Percentiles rank a stretch among this genome's conserved stretches.
These are phyloP conservation scores for Picea sitchensis DNA, from an alignment of 75 land plant genomes.

Conservation along the genomic window DNA sequence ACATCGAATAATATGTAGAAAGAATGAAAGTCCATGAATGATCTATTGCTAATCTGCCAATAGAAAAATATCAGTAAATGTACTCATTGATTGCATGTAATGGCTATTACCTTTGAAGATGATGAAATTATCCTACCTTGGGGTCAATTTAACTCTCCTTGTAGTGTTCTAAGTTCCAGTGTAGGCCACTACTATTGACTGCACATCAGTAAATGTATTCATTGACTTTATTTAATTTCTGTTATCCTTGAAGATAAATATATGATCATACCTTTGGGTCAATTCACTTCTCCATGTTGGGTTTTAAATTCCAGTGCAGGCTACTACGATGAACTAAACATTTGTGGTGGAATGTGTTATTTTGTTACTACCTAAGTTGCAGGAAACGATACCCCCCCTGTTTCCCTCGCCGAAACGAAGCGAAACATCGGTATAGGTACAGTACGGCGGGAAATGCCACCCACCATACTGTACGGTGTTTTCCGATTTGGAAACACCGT, in stretches of 20 bases:
- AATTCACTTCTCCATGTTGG: background rate
- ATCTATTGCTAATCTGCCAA: no score
- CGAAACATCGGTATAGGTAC: no score
- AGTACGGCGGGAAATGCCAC: no score
- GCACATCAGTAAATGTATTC: background rate
- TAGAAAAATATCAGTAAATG: no score
- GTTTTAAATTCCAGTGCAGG: background rate
- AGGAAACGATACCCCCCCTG: no score
- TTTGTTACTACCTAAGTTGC: background rate
- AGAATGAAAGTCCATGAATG: no score
- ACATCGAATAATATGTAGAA: background rate
- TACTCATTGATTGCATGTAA: no score
- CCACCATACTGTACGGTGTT: no score
- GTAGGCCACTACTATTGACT: no score
- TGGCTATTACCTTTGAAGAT: background rate
- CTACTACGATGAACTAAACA: background rate
- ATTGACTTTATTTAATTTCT: background rate
- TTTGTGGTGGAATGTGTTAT: background rate
- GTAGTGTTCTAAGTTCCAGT: no score
- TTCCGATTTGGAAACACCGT: no score
- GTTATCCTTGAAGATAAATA: background rate
- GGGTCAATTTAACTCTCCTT: background rate
- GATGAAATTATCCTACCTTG: background rate
- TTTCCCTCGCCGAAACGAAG: no score
- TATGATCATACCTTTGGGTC: background rate